Evolutionary conservation across 257 asterid species (phyloP).

Genomic region (Scutellaria minor): DNA sequence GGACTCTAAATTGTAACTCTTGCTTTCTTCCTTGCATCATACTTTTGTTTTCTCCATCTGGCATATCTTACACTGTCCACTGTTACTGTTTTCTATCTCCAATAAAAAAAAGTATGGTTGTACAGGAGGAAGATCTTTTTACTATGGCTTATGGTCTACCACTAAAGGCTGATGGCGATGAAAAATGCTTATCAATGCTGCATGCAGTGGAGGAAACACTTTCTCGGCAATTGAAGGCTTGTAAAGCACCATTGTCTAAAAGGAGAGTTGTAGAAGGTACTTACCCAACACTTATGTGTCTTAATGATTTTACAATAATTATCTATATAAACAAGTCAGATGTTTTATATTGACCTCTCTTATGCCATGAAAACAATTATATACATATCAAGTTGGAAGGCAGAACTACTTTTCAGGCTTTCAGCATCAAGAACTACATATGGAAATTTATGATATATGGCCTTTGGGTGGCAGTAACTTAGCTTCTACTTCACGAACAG

Average conservation of each 20-base stretch:
- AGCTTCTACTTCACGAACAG: background rate
- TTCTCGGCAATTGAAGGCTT: constrained; percentile 91
- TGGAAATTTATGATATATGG: background rate
- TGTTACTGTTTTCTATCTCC: constrained; percentile 23
- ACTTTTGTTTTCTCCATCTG: constrained; percentile 21
- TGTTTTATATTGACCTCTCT: constrained; percentile 24
- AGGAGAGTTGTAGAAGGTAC: constrained; percentile 78
- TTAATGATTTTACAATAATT: constrained; percentile 20
- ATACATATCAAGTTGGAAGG: constrained; percentile 9
- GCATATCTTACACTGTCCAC: constrained; percentile 19
- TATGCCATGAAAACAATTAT: constrained; percentile 22
- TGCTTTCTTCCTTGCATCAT: constrained; percentile 20
- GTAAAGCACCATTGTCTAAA: constrained; percentile 73
- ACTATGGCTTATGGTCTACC: constrained; percentile 92
- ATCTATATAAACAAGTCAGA: constrained; percentile 16
- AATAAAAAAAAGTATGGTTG: constrained; percentile 14
- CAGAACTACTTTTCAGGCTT: constrained; percentile 13
- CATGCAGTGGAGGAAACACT: constrained; percentile 93
- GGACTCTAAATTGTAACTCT: constrained; percentile 13
- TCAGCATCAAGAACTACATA: background rate
- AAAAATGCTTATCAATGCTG: constrained; percentile 84
- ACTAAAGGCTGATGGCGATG: constrained; percentile 88
- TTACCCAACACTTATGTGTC: constrained; percentile 26
- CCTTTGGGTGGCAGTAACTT: constrained; percentile 2
- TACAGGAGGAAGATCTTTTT: constrained; percentile 95